Evolutionary conservation across 805 yeast genomes (phyloP).

Genomic region (Monosporozyma siamensis): DNA sequence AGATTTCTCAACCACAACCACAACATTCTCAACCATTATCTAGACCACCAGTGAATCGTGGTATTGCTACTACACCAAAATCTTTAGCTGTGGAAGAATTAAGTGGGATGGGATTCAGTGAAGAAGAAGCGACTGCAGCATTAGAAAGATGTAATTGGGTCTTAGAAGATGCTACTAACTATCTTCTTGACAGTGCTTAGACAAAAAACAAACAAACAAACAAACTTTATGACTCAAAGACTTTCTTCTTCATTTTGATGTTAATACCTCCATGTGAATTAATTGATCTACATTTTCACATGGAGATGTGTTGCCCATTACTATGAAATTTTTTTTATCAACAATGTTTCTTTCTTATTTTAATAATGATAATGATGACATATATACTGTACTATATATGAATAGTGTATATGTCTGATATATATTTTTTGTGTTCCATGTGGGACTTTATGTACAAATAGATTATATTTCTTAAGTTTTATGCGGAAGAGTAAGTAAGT

Average conservation of each 20-base stretch:
- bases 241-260: neutral
- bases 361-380: neutral
- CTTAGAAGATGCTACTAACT: slow-evolving; percentile 80
- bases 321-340: neutral
- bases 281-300: neutral
- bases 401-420: neutral
- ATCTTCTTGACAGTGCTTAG: slow-evolving; percentile 61
- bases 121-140: slow-evolving; percentile 57
- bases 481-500: neutral
- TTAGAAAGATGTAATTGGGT: slow-evolving; percentile 62
- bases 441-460: neutral
- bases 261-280: too few species aligned
- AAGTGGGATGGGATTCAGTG: slow-evolving; percentile 82
- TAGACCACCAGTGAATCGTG: slow-evolving; percentile 17
- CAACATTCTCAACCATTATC: slow-evolving; percentile 6
- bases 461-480: too few species aligned
- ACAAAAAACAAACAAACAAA: neutral
- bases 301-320: neutral
- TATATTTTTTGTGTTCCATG: neutral
- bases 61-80: slow-evolving; percentile 38
- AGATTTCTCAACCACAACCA: slow-evolving; percentile 8
- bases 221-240: neutral
- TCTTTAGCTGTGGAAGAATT: slow-evolving; percentile 63
- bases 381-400: neutral
- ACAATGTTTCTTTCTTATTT: too few species aligned